Conservation (phyloP, 1,284 basidiomycete species). For the Sporisorium sorghi region DNA sequence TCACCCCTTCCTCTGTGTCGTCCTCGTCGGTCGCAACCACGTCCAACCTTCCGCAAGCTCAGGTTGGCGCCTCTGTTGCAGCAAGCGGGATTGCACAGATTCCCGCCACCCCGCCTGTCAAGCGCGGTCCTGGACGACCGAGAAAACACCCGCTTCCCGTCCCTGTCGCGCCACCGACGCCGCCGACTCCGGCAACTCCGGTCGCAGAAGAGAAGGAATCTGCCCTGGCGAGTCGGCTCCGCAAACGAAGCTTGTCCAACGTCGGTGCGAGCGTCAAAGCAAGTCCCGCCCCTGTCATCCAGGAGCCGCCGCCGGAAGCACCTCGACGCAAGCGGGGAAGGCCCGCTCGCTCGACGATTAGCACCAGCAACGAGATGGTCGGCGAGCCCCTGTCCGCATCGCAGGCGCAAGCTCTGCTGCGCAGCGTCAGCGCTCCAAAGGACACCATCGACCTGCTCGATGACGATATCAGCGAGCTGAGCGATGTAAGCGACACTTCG, state of each 20-base stretch:
- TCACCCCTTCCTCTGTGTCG: slow-evolving; percentile 1
- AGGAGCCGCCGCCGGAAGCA: background rate
- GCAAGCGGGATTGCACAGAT: background rate
- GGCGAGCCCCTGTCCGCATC: background rate
- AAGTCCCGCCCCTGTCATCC: background rate
- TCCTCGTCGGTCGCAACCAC: background rate
- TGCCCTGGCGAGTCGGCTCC: slow-evolving; percentile 2
- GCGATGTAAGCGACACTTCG: slow-evolving; percentile 30
- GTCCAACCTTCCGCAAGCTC: background rate
- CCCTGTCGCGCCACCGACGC: background rate
- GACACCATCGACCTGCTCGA: slow-evolving; percentile 32
- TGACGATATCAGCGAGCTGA: slow-evolving; percentile 36
- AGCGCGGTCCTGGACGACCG: slow-evolving; percentile 31
- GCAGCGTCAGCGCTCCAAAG: background rate
- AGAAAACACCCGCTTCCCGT: background rate
- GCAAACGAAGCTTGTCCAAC: slow-evolving; percentile 21
- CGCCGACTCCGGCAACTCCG: slow-evolving; percentile 6
- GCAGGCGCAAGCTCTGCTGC: background rate
- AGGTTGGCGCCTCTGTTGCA: background rate
- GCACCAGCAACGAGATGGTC: background rate
- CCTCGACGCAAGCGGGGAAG: slow-evolving; percentile 32
- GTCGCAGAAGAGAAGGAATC: background rate
- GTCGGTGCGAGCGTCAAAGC: background rate
- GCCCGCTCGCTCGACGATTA: background rate
- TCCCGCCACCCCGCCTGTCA: slow-evolving; percentile 11